These are phyloP conservation scores for Coprinellus micaceus DNA, from an alignment of 768 basidiomycete genomes.

Conservation along the genomic window DNA sequence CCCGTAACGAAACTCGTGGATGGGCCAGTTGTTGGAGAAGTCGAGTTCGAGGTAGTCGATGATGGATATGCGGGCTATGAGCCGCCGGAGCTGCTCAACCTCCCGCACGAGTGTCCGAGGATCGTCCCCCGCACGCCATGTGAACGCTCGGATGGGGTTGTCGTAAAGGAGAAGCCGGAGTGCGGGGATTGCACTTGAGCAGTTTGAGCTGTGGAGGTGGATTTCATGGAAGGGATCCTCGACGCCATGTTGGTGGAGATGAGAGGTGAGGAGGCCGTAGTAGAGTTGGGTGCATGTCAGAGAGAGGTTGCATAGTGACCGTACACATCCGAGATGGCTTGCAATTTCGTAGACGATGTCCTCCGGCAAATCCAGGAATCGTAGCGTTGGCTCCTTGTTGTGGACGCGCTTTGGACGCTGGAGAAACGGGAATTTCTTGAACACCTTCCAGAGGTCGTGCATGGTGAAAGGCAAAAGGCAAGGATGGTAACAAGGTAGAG, in stretches of 20 bases:
- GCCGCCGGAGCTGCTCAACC: constrained; percentile 6
- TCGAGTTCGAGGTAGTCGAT: constrained; percentile 10
- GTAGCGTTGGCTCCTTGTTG: neutral
- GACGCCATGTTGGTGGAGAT: neutral
- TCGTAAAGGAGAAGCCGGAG: constrained; percentile 5
- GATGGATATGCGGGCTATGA: constrained; percentile 1
- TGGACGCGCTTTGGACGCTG: neutral
- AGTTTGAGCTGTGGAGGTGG: constrained; percentile 5
- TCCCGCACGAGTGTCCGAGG: constrained; percentile 5
- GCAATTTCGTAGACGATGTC: constrained; percentile 9
- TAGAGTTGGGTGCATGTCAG: constrained; percentile 8
- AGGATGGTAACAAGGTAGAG: no score
- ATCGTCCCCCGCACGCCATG: constrained; percentile 7
- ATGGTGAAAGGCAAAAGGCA: constrained; percentile 1
- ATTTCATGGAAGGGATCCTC: constrained; percentile 4
- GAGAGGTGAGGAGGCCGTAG: constrained; percentile 1
- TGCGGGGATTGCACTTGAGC: constrained; percentile 1
- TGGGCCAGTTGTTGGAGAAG: constrained; percentile 10
- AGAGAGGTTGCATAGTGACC: constrained; percentile 8
- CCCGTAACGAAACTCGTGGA: constrained; percentile 3
- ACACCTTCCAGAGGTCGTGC: constrained; percentile 1
- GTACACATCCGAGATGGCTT: constrained; percentile 2
- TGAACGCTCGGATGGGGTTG: constrained; percentile 6
- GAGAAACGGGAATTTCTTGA: constrained; percentile 1
- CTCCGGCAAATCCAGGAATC: constrained; percentile 7